Conservation (phyloP, 1,284 basidiomycete genomes). For the Vanrija sp. region DNA sequence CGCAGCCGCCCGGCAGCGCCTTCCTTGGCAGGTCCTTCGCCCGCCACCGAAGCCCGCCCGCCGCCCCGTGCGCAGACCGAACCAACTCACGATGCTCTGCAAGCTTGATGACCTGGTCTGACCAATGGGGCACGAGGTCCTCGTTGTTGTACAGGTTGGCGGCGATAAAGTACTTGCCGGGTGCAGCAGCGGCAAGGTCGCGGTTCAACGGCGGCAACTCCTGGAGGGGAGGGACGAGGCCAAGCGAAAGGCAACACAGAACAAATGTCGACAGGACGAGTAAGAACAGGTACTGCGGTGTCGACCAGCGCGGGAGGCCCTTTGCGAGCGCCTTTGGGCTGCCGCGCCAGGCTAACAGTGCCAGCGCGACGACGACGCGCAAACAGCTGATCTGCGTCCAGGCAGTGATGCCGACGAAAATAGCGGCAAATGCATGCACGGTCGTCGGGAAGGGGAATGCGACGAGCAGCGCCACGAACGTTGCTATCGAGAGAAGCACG, state of each 20-base stretch:
- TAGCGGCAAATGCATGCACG: slow-evolving; percentile 23
- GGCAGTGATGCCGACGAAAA: slow-evolving; percentile 10
- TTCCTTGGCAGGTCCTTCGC: no score
- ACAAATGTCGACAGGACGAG: slow-evolving; percentile 11
- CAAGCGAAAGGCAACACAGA: slow-evolving; percentile 18
- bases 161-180: slow-evolving; percentile 29
- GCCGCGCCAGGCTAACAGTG: not conserved
- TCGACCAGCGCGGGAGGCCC: not conserved
- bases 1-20: no score
- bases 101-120: slow-evolving; percentile 19
- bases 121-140: slow-evolving; percentile 23
- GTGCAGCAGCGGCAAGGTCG: not conserved
- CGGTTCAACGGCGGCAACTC: slow-evolving; percentile 10
- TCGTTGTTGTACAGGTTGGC: slow-evolving; percentile 37
- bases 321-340: not conserved
- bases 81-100: slow-evolving; percentile 24
- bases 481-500: slow-evolving; percentile 4
- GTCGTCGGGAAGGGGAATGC: slow-evolving; percentile 37
- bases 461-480: slow-evolving; percentile 14
- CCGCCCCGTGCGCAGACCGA: no score
- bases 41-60: no score
- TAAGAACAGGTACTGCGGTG: slow-evolving; percentile 3
- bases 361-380: slow-evolving; percentile 5
- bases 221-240: slow-evolving; percentile 12
- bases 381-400: slow-evolving; percentile 22